phyloP scores from a whole-genome alignment of 2,329 filamentous ascomycete species.

The Monilinia fructigena region DNA sequence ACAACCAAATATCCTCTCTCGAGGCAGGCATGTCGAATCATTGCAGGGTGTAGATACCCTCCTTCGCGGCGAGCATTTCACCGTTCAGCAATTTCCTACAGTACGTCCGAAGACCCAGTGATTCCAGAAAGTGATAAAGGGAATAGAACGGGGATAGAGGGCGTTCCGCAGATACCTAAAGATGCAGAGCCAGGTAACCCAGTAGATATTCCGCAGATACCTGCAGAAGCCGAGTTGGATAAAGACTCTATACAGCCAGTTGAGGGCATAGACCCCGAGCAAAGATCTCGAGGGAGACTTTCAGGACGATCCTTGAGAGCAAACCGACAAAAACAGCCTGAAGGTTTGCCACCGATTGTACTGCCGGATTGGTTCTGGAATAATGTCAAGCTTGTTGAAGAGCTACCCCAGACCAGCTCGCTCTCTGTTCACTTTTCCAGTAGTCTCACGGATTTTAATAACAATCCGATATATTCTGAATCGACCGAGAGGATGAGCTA shows the following conservation, averaged over 20 bases:
- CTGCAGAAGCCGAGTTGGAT: conserved; percentile 6
- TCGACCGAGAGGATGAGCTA: conserved; percentile 15
- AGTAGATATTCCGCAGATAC: conserved; percentile 7
- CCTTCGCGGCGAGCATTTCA: conserved; percentile 37
- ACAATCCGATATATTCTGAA: neutral
- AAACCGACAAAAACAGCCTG: conserved; percentile 31
- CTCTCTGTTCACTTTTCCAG: conserved; percentile 29
- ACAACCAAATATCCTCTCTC: conserved; percentile 35
- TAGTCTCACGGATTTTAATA: conserved; percentile 9
- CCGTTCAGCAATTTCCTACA: conserved; percentile 32
- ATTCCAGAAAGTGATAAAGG: conserved; percentile 20
- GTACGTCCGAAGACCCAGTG: conserved; percentile 32
- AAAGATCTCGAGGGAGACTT: conserved; percentile 28
- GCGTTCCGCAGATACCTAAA: conserved; percentile 4
- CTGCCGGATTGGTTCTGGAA: conserved; percentile 59
- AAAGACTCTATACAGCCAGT: conserved; percentile 18
- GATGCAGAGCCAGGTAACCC: neutral
- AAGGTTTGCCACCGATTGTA: conserved; percentile 50
- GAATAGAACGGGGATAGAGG: conserved; percentile 23
- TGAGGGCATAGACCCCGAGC: conserved; percentile 18
- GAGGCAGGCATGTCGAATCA: conserved; percentile 37
- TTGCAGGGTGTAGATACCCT: conserved; percentile 37
- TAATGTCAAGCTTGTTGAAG: conserved; percentile 44
- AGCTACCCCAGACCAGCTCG: conserved; percentile 26
- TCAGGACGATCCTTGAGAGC: conserved; percentile 27